Evolutionary conservation across 371 early-diverging fungal genomes (phyloP).

Genomic region (Mortierella sp.): DNA sequence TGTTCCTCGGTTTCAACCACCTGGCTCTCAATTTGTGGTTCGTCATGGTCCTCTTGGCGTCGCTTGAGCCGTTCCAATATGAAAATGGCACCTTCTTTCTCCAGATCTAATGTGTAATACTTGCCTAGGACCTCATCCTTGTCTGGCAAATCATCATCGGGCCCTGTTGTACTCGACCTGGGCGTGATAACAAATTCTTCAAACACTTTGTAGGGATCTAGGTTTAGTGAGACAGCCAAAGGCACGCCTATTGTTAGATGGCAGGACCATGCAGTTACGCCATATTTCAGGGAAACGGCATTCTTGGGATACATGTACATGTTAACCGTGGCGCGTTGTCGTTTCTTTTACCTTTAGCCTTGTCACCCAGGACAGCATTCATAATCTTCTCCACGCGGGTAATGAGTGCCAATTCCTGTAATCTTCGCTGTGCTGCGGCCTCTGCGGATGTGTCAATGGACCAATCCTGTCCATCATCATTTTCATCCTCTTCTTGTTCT

Average conservation of each 20-base stretch:
- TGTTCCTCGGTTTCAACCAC: neutral
- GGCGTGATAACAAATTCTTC: constrained; percentile 36
- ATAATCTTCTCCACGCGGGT: constrained; percentile 54
- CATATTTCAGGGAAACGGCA: too few species aligned
- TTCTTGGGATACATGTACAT: too few species aligned
- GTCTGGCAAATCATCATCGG: constrained; percentile 24
- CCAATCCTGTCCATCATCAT: constrained; percentile 41
- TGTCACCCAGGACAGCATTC: constrained; percentile 47
- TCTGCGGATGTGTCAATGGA: constrained; percentile 37
- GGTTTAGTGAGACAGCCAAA: neutral
- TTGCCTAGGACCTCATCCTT: constrained; percentile 47
- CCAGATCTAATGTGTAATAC: constrained; percentile 44
- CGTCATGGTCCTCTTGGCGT: constrained; percentile 16
- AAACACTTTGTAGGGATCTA: constrained; percentile 50
- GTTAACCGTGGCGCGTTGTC: neutral
- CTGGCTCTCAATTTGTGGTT: neutral
- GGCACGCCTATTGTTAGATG: neutral
- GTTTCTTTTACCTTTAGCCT: constrained; percentile 45
- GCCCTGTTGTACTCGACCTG: neutral
- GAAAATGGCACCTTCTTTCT: constrained; percentile 50
- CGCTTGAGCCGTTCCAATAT: constrained; percentile 30
- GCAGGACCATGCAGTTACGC: too few species aligned
- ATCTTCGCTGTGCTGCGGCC: constrained; percentile 33
- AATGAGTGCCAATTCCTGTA: constrained; percentile 36
- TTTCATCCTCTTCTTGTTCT: constrained; percentile 40